Evolutionary conservation across 495 filamentous ascomycete genomes (phyloP).

Genomic region (Stereocaulon alpinum): DNA sequence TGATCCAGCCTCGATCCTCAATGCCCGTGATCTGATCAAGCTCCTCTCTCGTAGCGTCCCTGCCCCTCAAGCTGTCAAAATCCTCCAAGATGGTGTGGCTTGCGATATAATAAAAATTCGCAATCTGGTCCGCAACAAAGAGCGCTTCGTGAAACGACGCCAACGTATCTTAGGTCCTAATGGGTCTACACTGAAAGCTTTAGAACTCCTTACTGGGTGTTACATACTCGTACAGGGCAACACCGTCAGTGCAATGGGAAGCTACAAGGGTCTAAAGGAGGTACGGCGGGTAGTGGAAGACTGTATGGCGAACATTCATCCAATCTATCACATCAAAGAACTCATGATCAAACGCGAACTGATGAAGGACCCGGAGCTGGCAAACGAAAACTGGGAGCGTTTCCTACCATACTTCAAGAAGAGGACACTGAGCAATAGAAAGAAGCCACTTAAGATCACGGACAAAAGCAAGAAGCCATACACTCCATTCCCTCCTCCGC

Average conservation of each 20-base stretch:
- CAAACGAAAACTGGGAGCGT: conserved; percentile 83
- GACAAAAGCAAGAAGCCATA: conserved; percentile 93
- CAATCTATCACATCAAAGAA: conserved; percentile 93
- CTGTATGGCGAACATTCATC: conserved; percentile 93
- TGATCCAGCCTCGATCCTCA: conserved; percentile 89
- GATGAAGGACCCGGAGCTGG: conserved; percentile 85
- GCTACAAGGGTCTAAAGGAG: conserved; percentile 87
- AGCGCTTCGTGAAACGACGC: conserved; percentile 91
- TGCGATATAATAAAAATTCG: conserved; percentile 92
- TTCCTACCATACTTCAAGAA: conserved; percentile 99
- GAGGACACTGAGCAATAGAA: conserved; percentile 75
- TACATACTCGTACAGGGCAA: conserved; percentile 98
- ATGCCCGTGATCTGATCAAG: conserved; percentile 89
- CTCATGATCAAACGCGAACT: conserved; percentile 98
- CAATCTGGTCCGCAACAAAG: conserved; percentile 84
- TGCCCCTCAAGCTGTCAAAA: conserved; percentile 81
- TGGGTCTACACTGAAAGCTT: conserved; percentile 79
- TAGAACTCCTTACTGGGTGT: conserved; percentile 87
- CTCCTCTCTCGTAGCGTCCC: conserved; percentile 86
- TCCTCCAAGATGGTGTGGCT: conserved; percentile 81
- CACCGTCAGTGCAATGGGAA: conserved; percentile 85
- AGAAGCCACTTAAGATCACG: conserved; percentile 70
- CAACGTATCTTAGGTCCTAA: conserved; percentile 83
- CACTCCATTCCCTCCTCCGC: conserved; percentile 66
- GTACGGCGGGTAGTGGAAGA: conserved; percentile 83